phyloP scores from a whole-genome alignment of 495 filamentous ascomycete genomes.

The Podospora conica region DNA sequence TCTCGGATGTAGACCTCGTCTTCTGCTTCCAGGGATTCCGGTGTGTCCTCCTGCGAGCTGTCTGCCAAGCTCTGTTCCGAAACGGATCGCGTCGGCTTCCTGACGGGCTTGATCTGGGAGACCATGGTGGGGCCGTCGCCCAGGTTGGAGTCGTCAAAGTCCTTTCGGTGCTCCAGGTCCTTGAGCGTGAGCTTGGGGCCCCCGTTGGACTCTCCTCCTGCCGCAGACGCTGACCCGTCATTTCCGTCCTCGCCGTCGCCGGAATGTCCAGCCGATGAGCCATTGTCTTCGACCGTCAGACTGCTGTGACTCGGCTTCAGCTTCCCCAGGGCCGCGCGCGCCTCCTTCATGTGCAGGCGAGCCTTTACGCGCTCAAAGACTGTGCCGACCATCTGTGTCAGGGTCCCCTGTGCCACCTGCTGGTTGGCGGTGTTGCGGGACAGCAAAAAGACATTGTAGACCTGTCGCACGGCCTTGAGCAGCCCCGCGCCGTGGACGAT shows the following conservation, averaged over 20 bases:
- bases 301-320: slow-evolving; percentile 43
- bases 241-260: slow-evolving; percentile 43
- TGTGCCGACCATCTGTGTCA: slow-evolving; percentile 98
- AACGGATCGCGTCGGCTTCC: slow-evolving; percentile 53
- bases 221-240: slow-evolving; percentile 43
- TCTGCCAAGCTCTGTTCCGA: slow-evolving; percentile 46
- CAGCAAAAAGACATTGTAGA: slow-evolving; percentile 97
- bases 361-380: slow-evolving; percentile 92
- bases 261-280: slow-evolving; percentile 31
- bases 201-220: slow-evolving; percentile 50
- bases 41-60: slow-evolving; percentile 41
- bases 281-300: slow-evolving; percentile 36
- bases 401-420: slow-evolving; percentile 89
- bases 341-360: slow-evolving; percentile 81
- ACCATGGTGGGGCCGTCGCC: slow-evolving; percentile 92
- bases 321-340: slow-evolving; percentile 48
- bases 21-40: slow-evolving; percentile 72
- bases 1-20: slow-evolving; percentile 96
- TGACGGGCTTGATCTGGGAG: slow-evolving; percentile 61
- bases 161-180: slow-evolving; percentile 89
- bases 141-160: slow-evolving; percentile 84
- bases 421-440: slow-evolving; percentile 89
- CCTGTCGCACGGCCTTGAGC: slow-evolving; percentile 94
- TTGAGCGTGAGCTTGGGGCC: slow-evolving; percentile 85
- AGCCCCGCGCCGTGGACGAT: slow-evolving; percentile 96